phyloP scores from a whole-genome alignment of 805 yeast genomes.

The Komagataella ulmi region DNA sequence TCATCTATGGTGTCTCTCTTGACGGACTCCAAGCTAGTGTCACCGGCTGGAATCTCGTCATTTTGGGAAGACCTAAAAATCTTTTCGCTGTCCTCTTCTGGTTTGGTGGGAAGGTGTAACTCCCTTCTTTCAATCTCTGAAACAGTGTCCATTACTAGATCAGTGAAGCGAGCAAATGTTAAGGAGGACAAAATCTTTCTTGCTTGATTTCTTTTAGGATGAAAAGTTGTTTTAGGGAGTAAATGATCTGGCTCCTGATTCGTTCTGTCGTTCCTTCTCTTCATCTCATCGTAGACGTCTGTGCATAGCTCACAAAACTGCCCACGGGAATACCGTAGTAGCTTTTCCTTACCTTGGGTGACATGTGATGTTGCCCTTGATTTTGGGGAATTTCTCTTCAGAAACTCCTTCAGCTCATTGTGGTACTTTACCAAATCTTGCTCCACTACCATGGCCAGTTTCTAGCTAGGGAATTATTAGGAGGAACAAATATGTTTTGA shows the following conservation, averaged over 20 bases:
- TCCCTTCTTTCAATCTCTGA: slow-evolving; percentile 75
- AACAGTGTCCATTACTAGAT: slow-evolving; percentile 78
- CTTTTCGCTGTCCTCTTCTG: neutral
- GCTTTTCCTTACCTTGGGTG: slow-evolving; percentile 73
- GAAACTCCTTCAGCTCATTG: slow-evolving; percentile 34
- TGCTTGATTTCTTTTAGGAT: slow-evolving; percentile 92
- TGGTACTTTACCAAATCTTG: slow-evolving; percentile 21
- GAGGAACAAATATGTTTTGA: neutral
- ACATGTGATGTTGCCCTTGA: slow-evolving; percentile 35
- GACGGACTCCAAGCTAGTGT: slow-evolving; percentile 8
- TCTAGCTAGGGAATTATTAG: neutral
- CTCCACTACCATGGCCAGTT: neutral
- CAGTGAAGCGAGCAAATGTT: slow-evolving; percentile 74
- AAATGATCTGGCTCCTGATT: slow-evolving; percentile 49
- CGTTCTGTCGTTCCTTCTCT: slow-evolving; percentile 55
- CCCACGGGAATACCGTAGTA: slow-evolving; percentile 62
- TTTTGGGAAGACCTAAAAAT: neutral
- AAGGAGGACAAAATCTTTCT: slow-evolving; percentile 80
- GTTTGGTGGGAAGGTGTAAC: slow-evolving; percentile 23
- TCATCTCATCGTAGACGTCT: slow-evolving; percentile 88
- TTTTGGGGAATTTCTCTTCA: slow-evolving; percentile 29
- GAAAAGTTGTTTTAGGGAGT: slow-evolving; percentile 61
- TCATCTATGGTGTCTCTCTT: slow-evolving; percentile 4
- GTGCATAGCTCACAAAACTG: slow-evolving; percentile 88
- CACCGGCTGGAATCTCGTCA: neutral